These are phyloP conservation scores for Brassica balearica DNA, from an alignment of 441 rosid species.

Conservation along the genomic window DNA sequence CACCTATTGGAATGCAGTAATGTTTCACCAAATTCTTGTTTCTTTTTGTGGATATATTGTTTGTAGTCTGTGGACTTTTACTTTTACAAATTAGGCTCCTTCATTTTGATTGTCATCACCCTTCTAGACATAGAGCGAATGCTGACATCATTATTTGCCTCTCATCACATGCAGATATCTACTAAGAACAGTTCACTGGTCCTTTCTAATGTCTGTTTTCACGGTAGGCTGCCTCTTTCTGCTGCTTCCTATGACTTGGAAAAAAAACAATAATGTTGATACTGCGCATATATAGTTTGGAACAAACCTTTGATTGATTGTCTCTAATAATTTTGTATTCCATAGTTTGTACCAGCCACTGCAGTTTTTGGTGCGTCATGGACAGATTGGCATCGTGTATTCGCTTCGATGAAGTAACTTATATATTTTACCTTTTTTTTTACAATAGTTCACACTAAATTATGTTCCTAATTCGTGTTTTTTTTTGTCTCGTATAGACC, in stretches of 20 bases:
- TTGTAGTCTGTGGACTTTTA: constrained; percentile 15
- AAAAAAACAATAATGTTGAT: neutral
- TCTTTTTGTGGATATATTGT: neutral
- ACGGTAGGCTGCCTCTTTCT: constrained; percentile 53
- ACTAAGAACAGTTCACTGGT: too few relatives aligned
- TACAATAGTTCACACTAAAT: neutral
- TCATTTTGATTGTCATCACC: constrained; percentile 11
- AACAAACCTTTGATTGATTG: constrained; percentile 27
- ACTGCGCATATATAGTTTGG: constrained; percentile 8
- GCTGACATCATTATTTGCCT: too few relatives aligned
- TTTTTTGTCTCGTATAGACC: constrained; percentile 19
- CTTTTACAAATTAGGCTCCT: constrained; percentile 7
- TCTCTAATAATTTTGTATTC: constrained; percentile 36
- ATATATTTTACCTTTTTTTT: neutral
- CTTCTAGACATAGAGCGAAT: neutral
- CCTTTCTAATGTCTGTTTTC: constrained; percentile 63
- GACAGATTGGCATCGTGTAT: constrained; percentile 72
- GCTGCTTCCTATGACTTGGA: neutral
- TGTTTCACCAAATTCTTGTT: constrained; percentile 37
- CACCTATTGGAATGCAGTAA: constrained; percentile 81
- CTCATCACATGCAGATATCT: too few relatives aligned
- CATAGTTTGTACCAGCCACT: constrained; percentile 75
- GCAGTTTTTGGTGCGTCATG: constrained; percentile 75
- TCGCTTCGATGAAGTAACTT: constrained; percentile 63
- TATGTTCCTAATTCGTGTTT: constrained; percentile 22